Evolutionary conservation across 2,329 filamentous ascomycete species (phyloP).

Genomic region (Ophiostoma populinum): DNA sequence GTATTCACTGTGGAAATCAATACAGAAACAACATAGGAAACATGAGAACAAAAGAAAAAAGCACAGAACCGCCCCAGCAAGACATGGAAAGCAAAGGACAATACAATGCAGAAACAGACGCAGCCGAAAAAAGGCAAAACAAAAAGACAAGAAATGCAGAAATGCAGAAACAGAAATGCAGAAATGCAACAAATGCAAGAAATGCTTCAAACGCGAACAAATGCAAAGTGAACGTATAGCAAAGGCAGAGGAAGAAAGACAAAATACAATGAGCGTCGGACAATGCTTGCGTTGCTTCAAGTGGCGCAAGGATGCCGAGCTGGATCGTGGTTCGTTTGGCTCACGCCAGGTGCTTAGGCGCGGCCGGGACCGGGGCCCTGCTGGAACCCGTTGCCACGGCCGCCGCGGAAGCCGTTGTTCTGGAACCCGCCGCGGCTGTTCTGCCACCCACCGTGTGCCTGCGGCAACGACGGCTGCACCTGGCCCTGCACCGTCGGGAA

Average conservation of each 20-base stretch:
- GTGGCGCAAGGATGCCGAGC: conserved; percentile 3
- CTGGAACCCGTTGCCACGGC: conserved; percentile 4
- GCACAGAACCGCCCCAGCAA: not conserved
- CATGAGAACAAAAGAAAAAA: not conserved
- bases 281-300: conserved; percentile 1
- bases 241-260: not conserved
- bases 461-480: conserved; percentile 9
- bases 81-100: not conserved
- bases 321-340: too few species aligned
- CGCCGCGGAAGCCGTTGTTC: not conserved
- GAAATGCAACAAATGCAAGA: not conserved
- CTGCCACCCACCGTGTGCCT: conserved; percentile 11
- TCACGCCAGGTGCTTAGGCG: conserved; percentile 5
- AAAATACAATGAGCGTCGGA: not conserved
- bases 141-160: not conserved
- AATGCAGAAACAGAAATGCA: too few species aligned
- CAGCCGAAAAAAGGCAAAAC: not conserved
- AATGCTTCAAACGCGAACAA: not conserved
- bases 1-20: not conserved
- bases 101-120: not conserved
- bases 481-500: conserved; percentile 2
- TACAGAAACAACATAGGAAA: not conserved
- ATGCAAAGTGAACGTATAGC: too few species aligned
- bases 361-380: conserved; percentile 3
- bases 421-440: conserved; percentile 2